phyloP scores from a whole-genome alignment of 169 alveolate species.

The Eimeria maxima region DNA sequence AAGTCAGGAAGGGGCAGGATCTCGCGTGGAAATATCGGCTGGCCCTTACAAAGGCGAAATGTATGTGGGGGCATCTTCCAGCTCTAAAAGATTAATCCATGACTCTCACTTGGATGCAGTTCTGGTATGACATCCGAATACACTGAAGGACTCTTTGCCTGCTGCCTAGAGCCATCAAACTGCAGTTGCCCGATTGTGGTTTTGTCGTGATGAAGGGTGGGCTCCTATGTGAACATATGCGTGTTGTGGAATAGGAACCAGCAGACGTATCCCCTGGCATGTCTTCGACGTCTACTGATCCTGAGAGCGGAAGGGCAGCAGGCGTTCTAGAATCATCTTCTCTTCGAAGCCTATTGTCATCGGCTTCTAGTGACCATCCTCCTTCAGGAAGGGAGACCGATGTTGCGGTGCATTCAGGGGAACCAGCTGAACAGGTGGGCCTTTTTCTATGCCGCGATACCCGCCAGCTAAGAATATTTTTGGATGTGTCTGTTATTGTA shows the following conservation, averaged over 20 bases:
- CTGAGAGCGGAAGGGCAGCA: background rate
- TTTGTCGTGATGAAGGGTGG: background rate
- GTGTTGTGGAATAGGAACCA: background rate
- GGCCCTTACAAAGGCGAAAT: background rate
- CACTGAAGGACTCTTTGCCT: background rate
- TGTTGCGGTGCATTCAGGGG: background rate
- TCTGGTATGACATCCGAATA: background rate
- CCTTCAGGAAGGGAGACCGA: background rate
- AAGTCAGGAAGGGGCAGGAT: background rate
- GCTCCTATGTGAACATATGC: background rate
- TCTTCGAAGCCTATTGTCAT: conserved; percentile 2
- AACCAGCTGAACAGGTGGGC: background rate
- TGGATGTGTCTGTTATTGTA: too few species aligned
- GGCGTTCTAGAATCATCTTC: background rate
- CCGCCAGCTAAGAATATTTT: too few species aligned
- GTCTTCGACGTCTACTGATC: background rate
- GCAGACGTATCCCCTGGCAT: background rate
- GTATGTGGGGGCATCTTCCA: background rate
- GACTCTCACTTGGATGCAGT: background rate
- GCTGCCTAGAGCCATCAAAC: background rate
- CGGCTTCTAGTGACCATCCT: background rate
- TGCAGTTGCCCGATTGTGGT: background rate
- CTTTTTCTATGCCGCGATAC: too few species aligned
- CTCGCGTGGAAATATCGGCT: background rate
- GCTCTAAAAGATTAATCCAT: background rate